Percentiles rank a stretch among this genome's conserved stretches.
phyloP scores from a whole-genome alignment of 1,284 basidiomycete genomes.

The Trichosporon asahii region DNA sequence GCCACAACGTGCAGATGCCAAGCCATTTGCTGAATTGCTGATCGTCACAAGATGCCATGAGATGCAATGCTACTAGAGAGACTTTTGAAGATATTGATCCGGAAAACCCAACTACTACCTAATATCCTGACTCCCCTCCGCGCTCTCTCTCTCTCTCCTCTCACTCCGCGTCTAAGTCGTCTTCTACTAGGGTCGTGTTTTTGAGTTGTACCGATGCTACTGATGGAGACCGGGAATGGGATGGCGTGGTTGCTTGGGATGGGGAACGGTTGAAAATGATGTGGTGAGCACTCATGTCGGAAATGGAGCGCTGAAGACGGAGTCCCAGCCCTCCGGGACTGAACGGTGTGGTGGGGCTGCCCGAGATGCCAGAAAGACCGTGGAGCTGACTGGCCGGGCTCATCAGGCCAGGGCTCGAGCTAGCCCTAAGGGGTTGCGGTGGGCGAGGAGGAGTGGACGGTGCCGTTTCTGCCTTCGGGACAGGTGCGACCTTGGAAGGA shows the following conservation, averaged over 20 bases:
- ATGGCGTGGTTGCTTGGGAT: conserved; percentile 4
- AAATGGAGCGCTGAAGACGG: conserved; percentile 4
- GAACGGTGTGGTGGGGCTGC: neutral
- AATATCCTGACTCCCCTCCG: neutral
- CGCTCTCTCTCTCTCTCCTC: neutral
- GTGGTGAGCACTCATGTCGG: conserved; percentile 1
- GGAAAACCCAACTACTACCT: conserved; percentile 6
- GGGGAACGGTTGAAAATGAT: conserved; percentile 7
- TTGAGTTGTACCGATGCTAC: conserved; percentile 5
- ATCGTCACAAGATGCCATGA: conserved; percentile 10
- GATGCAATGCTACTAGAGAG: conserved; percentile 8
- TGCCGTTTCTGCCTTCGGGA: neutral
- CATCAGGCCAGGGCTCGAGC: conserved; percentile 8
- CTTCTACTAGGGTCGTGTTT: conserved; percentile 1
- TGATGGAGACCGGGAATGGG: neutral
- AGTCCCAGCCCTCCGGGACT: conserved; percentile 5
- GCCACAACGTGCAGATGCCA: neutral
- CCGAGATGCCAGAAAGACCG: conserved; percentile 7
- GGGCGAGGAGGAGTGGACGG: neutral
- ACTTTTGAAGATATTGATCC: conserved; percentile 5
- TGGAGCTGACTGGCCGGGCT: conserved; percentile 9
- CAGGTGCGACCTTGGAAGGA: neutral
- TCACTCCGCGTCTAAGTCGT: conserved; percentile 4
- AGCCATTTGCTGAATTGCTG: no score
- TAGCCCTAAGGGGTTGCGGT: conserved; percentile 2